Conservation (phyloP, 73 alveolate genomes). For the Durusdinium trenchii region DNA sequence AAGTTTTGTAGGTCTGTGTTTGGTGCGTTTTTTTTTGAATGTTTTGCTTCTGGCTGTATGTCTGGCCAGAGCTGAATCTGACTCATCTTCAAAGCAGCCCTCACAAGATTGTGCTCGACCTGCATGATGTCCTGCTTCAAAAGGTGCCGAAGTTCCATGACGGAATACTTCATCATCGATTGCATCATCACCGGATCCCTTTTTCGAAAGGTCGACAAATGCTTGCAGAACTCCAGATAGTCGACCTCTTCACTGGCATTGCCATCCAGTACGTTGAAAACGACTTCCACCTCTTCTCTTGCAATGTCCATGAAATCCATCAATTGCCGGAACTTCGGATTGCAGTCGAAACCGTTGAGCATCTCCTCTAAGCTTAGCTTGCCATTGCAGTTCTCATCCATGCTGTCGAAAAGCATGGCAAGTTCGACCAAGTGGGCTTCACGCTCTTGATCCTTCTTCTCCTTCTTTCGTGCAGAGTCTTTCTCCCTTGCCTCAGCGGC, state of each 20-base stretch:
- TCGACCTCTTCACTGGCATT: slow-evolving; percentile 16
- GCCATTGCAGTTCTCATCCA: slow-evolving; percentile 12
- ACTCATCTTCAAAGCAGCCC: too few species aligned
- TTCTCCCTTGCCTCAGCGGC: slow-evolving; percentile 65
- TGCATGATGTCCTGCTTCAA: neutral
- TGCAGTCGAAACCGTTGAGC: slow-evolving; percentile 37
- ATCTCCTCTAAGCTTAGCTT: slow-evolving; percentile 8
- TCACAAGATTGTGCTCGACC: too few species aligned
- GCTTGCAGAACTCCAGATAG: slow-evolving; percentile 78
- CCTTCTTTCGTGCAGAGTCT: neutral
- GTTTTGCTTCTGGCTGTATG: too few species aligned
- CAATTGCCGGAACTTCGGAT: neutral
- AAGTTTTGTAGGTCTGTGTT: too few species aligned
- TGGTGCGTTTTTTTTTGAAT: too few species aligned
- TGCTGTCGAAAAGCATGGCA: slow-evolving; percentile 11
- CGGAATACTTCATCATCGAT: slow-evolving; percentile 38
- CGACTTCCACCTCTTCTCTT: neutral
- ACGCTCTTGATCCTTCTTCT: neutral
- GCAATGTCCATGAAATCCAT: slow-evolving; percentile 8
- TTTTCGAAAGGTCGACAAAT: slow-evolving; percentile 1
- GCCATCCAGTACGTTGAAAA: slow-evolving; percentile 1
- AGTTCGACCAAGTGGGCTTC: slow-evolving; percentile 52
- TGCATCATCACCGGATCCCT: slow-evolving; percentile 57
- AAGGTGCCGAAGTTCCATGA: slow-evolving; percentile 29
- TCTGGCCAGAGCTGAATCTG: too few species aligned